Percentiles rank a stretch among this genome's conserved stretches.
phyloP scores from a whole-genome alignment of 2,329 filamentous ascomycete genomes.

The Orbilia ellipsospora region DNA sequence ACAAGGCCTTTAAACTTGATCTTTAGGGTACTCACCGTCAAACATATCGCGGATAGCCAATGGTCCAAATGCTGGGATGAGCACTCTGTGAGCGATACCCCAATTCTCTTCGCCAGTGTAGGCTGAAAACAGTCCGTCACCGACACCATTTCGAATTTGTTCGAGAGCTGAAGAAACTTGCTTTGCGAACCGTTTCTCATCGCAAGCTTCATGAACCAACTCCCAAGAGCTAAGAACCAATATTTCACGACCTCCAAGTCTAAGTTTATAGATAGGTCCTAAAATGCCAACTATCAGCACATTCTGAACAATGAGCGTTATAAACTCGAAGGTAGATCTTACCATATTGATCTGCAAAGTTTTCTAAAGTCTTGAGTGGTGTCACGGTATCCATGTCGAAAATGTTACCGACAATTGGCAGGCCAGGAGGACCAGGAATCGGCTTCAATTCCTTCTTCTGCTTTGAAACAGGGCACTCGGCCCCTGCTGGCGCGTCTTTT shows the following conservation, averaged over 20 bases:
- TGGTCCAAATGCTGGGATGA: constrained; percentile 77
- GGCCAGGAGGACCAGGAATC: constrained; percentile 73
- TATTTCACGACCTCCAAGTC: constrained; percentile 65
- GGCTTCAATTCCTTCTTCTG: constrained; percentile 59
- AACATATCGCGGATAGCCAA: constrained; percentile 76
- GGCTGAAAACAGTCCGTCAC: constrained; percentile 76
- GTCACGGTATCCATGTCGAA: constrained; percentile 72
- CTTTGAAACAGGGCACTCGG: constrained; percentile 30
- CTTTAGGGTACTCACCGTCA: constrained; percentile 62
- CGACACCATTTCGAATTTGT: constrained; percentile 70
- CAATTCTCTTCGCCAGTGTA: constrained; percentile 68
- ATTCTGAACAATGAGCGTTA: not conserved
- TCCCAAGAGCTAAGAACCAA: constrained; percentile 69
- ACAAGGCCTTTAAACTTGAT: not conserved
- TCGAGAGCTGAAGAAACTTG: constrained; percentile 66
- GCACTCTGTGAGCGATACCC: constrained; percentile 73
- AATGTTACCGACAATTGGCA: constrained; percentile 75
- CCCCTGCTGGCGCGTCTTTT: constrained; percentile 37
- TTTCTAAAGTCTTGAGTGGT: constrained; percentile 68
- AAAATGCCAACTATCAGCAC: constrained; percentile 56
- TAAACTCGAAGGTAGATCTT: not conserved
- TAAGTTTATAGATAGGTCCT: constrained; percentile 73
- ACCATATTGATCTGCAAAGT: constrained; percentile 75
- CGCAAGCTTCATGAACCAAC: constrained; percentile 72
- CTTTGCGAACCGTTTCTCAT: constrained; percentile 76